Conservation (phyloP, 1,139 yeast species). For the Pichia terricola region DNA sequence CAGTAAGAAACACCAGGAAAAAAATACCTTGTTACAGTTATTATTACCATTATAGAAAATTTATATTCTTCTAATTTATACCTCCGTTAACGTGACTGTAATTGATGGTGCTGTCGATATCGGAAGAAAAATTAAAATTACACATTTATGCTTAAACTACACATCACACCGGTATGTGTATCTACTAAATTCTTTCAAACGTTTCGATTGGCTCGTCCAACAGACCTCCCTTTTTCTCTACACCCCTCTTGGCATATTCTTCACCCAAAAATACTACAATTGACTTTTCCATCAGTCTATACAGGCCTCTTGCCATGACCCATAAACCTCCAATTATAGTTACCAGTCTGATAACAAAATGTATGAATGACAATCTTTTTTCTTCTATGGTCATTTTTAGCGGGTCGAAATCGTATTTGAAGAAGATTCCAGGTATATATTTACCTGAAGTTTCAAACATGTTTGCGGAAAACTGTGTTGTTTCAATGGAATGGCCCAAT, state of each 20-base stretch:
- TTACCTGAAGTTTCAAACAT: constrained; percentile 30
- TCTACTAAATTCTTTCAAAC: constrained; percentile 17
- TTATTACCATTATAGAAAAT: no score
- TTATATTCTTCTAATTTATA: no score
- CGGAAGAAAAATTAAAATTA: no score
- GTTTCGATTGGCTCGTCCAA: constrained; percentile 20
- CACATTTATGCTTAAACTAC: no score
- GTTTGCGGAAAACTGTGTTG: constrained; percentile 80
- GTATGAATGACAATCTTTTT: constrained; percentile 62
- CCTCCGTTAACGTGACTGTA: no score
- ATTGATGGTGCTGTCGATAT: no score
- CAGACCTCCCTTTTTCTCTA: constrained; percentile 35
- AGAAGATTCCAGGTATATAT: constrained; percentile 67
- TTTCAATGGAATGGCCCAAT: constrained; percentile 62
- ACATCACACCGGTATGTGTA: no score
- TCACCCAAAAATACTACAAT: constrained; percentile 39
- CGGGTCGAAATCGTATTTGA: constrained; percentile 85
- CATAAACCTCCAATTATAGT: constrained; percentile 72
- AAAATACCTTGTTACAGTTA: no score
- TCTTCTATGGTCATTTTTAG: constrained; percentile 63
- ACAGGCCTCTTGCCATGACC: constrained; percentile 40
- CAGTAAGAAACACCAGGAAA: no score
- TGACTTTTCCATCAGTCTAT: constrained; percentile 36
- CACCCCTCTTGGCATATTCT: constrained; percentile 41
- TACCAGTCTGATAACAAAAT: constrained; percentile 67